These are phyloP conservation scores for Calocera cornea DNA, from an alignment of 768 basidiomycete genomes.

Conservation along the genomic window DNA sequence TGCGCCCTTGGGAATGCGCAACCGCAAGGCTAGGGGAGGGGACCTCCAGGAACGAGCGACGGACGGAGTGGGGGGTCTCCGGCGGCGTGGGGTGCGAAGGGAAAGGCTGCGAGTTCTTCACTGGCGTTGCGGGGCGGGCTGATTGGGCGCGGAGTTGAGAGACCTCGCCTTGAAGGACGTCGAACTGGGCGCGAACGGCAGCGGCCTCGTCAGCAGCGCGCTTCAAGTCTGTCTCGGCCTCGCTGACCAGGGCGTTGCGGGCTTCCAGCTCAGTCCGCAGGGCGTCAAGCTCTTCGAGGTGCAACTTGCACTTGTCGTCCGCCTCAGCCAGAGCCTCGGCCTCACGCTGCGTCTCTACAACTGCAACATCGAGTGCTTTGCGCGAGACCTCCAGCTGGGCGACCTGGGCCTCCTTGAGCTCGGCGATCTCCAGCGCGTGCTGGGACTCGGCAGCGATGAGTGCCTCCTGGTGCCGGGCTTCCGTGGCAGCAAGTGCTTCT, in stretches of 20 bases:
- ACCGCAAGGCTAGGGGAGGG: neutral
- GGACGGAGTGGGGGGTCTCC: neutral
- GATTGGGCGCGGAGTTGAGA: neutral
- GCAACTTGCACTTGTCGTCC: neutral
- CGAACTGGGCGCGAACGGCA: neutral
- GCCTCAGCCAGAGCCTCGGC: neutral
- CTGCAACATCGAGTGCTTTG: neutral
- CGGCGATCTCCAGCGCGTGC: no score
- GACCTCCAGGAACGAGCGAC: neutral
- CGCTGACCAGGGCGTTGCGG: neutral
- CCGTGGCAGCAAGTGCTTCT: no score
- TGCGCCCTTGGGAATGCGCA: no score
- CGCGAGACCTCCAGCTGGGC: neutral
- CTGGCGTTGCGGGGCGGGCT: neutral
- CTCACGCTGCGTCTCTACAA: neutral
- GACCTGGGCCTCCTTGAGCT: no score
- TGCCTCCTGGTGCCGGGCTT: no score
- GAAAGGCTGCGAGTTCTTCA: neutral
- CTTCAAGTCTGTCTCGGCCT: neutral
- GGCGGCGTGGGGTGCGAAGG: neutral
- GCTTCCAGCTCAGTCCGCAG: neutral
- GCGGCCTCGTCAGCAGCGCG: neutral
- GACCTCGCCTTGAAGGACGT: neutral
- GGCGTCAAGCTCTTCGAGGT: neutral
- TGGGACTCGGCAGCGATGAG: neutral